Evolutionary conservation across 2,329 filamentous ascomycete genomes (phyloP), one percentile per base, ranked within the genome.

Genomic region (Calonectria henricotiae): DNA sequence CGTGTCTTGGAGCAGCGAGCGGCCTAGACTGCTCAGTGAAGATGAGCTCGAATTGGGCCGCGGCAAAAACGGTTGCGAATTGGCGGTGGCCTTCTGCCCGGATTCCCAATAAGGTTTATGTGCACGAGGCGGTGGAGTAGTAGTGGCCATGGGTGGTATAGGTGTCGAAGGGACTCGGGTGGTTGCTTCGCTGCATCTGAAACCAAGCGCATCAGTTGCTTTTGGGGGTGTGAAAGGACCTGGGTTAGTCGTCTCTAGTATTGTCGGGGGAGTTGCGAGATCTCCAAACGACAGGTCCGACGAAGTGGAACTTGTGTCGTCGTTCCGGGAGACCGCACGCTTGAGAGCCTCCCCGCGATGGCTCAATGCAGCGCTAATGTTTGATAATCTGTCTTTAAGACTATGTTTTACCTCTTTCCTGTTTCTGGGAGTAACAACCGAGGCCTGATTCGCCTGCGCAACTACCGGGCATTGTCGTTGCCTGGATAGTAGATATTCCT

Each of bases 21-120:
- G 71, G 39, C 73, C 73, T 9, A 78, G 68, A 4, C 74, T 77
- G 41, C 76, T 78, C 73, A 78, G 75, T 2, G 74, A 73, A 17
- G 68, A 55, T 20, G 51, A 55, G 9, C 8, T 55, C 32, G 51
- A 55, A 2, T 55, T 55, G 30, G 51, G 51, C 51, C 51, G 51
- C 51, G 51, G 51, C n/a, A 55, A 37, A 6, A n/a, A 55, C 51
- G n/a, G n/a, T 55, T 55, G 30, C 30, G 51, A 55, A n/a, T 37
- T 55, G 51, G 51, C 51, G 51, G 51, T 23, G 6, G 25, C 51
- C 51, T 55, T 55, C 51, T 55, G 30, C 6, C 51, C 51, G 32
- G 51, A 3, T 37, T 55, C 32, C 32, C 51, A 37, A 35, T 23
- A 55, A 55, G 51, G 51, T 55, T 55, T 30, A 13, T 13, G 51